Conservation (phyloP, 2,329 filamentous ascomycete genomes). For the Botrytis aclada region DNA sequence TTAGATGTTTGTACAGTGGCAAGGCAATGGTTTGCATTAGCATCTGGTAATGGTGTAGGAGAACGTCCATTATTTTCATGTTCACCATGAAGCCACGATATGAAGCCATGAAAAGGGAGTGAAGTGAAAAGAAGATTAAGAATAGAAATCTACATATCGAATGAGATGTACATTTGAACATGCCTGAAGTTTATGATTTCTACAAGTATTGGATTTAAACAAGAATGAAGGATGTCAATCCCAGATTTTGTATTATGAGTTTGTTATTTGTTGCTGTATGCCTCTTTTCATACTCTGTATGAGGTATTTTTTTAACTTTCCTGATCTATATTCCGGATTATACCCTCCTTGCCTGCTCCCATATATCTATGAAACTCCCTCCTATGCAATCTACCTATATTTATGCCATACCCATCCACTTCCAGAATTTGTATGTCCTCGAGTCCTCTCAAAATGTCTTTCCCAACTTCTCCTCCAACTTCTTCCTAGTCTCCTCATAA, state of each 20-base stretch:
- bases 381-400: constrained; percentile 3
- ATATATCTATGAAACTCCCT: constrained; percentile 13
- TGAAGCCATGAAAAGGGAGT: constrained; percentile 1
- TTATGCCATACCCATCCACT: neutral
- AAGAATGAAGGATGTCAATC: constrained; percentile 22
- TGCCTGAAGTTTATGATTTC: constrained; percentile 14
- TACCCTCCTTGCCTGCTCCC: constrained; percentile 12
- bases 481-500: constrained; percentile 51
- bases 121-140: constrained; percentile 10
- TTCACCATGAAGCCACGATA: constrained; percentile 10
- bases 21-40: constrained; percentile 28
- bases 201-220: neutral
- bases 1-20: constrained; percentile 32
- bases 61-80: constrained; percentile 22
- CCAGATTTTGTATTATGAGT: neutral
- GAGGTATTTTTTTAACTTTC: constrained; percentile 23
- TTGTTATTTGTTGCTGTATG: neutral
- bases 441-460: constrained; percentile 40
- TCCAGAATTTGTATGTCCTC: neutral
- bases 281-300: constrained; percentile 9
- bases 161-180: constrained; percentile 15
- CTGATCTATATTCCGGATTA: constrained; percentile 8
- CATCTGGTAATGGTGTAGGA: constrained; percentile 37
- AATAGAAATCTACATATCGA: constrained; percentile 18
- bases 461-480: constrained; percentile 50